Percentiles rank a stretch among this genome's conserved stretches.
These are phyloP conservation scores for Serendipita sp. DNA, from an alignment of 768 basidiomycete genomes.

Conservation along the genomic window DNA sequence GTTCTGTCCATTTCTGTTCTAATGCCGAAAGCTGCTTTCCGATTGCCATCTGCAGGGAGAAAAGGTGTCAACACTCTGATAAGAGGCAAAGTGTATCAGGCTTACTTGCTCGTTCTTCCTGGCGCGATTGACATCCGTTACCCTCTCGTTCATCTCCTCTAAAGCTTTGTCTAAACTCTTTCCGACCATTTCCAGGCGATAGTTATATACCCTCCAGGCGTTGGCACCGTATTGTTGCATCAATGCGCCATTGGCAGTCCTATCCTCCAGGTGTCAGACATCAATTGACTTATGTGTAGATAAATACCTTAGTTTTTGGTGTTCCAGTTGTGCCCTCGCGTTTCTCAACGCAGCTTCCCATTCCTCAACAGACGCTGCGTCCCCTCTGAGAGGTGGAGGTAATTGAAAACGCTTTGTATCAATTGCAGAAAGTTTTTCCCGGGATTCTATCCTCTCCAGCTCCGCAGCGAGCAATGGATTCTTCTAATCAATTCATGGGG, in stretches of 20 bases:
- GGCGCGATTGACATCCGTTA: conserved; percentile 74
- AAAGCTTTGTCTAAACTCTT: conserved; percentile 53
- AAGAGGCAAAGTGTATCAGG: not conserved
- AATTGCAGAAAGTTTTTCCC: conserved; percentile 46
- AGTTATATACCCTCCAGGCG: conserved; percentile 85
- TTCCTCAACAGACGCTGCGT: conserved; percentile 47
- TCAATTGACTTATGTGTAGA: not conserved
- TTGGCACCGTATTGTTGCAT: conserved; percentile 79
- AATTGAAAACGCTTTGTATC: conserved; percentile 63
- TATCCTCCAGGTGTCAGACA: conserved; percentile 18
- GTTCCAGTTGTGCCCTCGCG: conserved; percentile 69
- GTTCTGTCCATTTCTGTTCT: conserved; percentile 84
- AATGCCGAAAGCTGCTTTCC: conserved; percentile 67
- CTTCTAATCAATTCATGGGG: conserved; percentile 27
- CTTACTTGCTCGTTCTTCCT: conserved; percentile 71
- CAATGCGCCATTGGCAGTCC: conserved; percentile 69
- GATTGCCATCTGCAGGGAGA: conserved; percentile 40
- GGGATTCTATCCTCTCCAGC: conserved; percentile 54
- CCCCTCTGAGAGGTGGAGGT: conserved; percentile 44
- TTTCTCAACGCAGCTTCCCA: conserved; percentile 64
- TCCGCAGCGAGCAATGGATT: conserved; percentile 57
- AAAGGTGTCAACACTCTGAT: not conserved
- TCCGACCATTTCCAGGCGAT: conserved; percentile 61
- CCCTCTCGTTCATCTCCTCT: conserved; percentile 64
- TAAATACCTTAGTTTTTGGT: conserved; percentile 57